A percentile compares a stretch with the other conserved stretches of the same genome.
Conservation (phyloP, 805 yeast species). For the Myxozyma geophila region DNA sequence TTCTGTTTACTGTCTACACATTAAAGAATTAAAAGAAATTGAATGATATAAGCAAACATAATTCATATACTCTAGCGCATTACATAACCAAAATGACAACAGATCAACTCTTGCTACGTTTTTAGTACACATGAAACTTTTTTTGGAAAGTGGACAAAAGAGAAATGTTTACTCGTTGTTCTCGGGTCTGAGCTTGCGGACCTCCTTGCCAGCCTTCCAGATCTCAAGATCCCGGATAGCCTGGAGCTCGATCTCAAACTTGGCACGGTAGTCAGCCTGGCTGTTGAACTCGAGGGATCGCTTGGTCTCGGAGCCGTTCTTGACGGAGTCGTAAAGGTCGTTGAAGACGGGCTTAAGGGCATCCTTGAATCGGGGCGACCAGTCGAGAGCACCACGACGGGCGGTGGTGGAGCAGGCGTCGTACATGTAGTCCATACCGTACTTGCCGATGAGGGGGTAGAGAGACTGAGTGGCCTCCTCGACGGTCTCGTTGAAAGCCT, state of each 20-base stretch:
- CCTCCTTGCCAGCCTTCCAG: conserved; percentile 99
- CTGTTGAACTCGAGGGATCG: conserved; percentile 99
- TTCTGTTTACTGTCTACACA: background rate
- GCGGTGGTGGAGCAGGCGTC: conserved; percentile 99
- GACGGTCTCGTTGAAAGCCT: conserved; percentile 99
- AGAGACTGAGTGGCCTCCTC: conserved; percentile 99
- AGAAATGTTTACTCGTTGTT: conserved; percentile 56
- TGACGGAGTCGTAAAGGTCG: conserved; percentile 92
- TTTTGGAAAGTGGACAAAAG: background rate
- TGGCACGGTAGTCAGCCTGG: conserved; percentile 95
- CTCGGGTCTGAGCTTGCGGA: conserved; percentile 99
- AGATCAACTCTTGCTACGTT: conserved; percentile 1
- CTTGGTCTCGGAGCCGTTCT: conserved; percentile 96
- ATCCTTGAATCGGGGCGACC: conserved; percentile 99
- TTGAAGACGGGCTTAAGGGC: conserved; percentile 98
- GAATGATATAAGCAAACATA: background rate
- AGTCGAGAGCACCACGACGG: conserved; percentile 99
- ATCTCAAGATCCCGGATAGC: conserved; percentile 96
- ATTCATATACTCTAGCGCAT: background rate
- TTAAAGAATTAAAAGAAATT: background rate
- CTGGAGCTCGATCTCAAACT: conserved; percentile 90
- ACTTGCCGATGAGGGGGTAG: conserved; percentile 98
- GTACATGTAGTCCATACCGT: conserved; percentile 99
- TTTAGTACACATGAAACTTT: background rate
- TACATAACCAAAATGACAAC: background rate